Evolutionary conservation across 208 protist genomes (phyloP).

Genomic region (Trichomonas gallinae): DNA sequence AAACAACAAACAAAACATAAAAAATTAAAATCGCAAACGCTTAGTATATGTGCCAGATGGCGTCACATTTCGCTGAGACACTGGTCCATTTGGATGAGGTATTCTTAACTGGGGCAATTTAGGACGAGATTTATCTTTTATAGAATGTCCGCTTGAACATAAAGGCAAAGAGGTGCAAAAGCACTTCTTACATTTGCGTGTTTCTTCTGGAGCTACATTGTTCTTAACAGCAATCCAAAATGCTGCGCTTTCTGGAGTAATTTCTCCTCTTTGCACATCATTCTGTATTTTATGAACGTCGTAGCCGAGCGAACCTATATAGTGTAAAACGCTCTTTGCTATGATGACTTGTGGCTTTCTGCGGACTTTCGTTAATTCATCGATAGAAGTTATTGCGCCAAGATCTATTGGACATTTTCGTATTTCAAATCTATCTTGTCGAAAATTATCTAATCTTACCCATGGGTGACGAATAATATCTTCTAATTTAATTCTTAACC

Average conservation of each 20-base stretch:
- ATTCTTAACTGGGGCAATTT: not conserved
- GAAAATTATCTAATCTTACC: not conserved
- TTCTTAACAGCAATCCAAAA: not conserved
- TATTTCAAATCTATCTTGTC: not conserved
- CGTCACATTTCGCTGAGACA: not conserved
- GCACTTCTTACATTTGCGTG: not conserved
- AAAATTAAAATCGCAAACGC: not conserved
- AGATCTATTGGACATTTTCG: not conserved
- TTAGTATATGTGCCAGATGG: not conserved
- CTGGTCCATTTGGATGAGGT: not conserved
- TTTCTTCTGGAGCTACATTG: not conserved
- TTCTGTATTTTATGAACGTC: not conserved
- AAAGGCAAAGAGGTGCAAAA: not conserved
- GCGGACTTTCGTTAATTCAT: not conserved
- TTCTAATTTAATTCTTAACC: not conserved
- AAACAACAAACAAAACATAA: not conserved
- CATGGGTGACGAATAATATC: not conserved
- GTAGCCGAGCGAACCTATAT: not conserved
- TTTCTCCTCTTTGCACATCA: not conserved
- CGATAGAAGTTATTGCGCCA: not conserved
- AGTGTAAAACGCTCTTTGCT: not conserved
- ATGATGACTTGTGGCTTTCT: not conserved
- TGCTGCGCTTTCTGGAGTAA: not conserved
- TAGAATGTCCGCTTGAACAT: not conserved
- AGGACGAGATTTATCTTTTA: not conserved